Conservation (phyloP, 441 rosid species). For the Populus hybrid region DNA sequence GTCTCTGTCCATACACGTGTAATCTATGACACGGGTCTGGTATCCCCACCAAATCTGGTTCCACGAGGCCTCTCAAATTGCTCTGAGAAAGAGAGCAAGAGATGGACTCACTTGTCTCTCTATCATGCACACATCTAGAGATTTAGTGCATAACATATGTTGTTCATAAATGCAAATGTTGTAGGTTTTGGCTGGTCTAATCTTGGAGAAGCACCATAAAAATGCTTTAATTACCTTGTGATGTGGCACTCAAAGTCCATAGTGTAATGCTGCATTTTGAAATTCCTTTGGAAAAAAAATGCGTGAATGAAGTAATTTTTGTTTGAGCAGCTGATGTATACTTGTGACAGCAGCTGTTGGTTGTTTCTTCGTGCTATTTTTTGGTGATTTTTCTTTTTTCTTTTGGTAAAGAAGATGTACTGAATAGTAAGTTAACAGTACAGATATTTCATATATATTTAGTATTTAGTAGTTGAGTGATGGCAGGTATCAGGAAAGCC, state of each 20-base stretch:
- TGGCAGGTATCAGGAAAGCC: constrained; percentile 93
- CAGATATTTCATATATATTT: too few species aligned
- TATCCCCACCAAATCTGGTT: not conserved
- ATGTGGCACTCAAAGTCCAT: not conserved
- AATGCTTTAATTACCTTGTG: not conserved
- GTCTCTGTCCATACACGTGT: not conserved
- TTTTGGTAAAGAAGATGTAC: too few species aligned
- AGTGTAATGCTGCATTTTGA: not conserved
- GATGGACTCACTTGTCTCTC: not conserved
- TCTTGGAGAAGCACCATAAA: not conserved
- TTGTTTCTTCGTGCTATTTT: too few species aligned
- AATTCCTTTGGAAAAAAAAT: not conserved
- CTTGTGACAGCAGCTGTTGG: too few species aligned
- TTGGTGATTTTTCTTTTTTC: too few species aligned
- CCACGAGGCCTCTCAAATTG: not conserved
- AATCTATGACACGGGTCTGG: not conserved
- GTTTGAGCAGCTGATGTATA: too few species aligned
- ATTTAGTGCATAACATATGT: not conserved
- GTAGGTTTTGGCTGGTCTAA: constrained; percentile 3
- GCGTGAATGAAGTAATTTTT: too few species aligned
- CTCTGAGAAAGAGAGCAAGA: not conserved
- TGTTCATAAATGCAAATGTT: not conserved
- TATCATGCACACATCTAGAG: too few species aligned
- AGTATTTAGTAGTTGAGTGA: constrained; percentile 14
- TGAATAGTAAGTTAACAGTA: too few species aligned